Evolutionary conservation across 257 asterid genomes (phyloP), one percentile per base, ranked within the genome.

Genomic region (Solanum peruvianum): DNA sequence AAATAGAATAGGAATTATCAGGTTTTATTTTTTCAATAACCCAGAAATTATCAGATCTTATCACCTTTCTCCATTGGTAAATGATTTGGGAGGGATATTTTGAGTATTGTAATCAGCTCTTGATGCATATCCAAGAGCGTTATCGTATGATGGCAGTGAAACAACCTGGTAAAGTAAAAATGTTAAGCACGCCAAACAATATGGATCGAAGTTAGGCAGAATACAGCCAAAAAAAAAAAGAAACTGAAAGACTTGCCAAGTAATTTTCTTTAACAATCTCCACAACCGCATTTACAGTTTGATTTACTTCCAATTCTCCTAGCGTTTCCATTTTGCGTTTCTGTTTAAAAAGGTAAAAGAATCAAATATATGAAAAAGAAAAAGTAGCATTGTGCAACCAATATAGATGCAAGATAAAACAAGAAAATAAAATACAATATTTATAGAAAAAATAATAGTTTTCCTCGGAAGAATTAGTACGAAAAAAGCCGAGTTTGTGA

Each of bases 261-360:
- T 97, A 96, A 86, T 94, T 93, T 88, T 96, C 98, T 90, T 96
- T 96, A 37, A 96, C 98, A 87, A 95, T 92, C 92, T 97, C 99
- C 60, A 97, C 97, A 71, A 88, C 77, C 33, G 98, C 98, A 86
- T 89, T 94, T 49, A 97, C 95, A 80, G 90, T 91, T 92, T 95
- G 97, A 91, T 96, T 93, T 84, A 91, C 90, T 86, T 96, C 98
- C 93, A 97, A 86, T 83, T 92, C 95, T 86, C 86, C 91, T 10
- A 84, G 75, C 76, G 93, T 89, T 89, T 89, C 95, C 88, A 93
- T 90, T 91, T 93, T 95, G 90, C 98, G 96, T 92, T 96, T 97
- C 98, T 97, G 92, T 66, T 62, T 82, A 90, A 39, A 78, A 89
- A 56, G 81, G 45, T 56, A 81, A 80, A 33, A 82, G 60, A 83